Evolutionary conservation across 139 green algal species (phyloP).

Genomic region (Ettlia oleoabundans): DNA sequence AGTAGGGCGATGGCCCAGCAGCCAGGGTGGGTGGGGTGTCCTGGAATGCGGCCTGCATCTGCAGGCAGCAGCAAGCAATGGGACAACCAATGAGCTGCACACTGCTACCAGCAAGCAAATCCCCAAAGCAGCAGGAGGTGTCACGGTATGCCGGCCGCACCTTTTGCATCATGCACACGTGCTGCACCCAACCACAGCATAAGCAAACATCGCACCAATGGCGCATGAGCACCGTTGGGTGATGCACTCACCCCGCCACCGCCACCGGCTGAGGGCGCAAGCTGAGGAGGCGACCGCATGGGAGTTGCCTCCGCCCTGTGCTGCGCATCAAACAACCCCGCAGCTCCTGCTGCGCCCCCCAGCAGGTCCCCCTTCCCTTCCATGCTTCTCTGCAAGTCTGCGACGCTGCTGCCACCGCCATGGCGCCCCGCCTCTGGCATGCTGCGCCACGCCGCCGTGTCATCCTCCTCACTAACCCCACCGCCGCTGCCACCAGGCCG

Average conservation of each 20-base stretch:
- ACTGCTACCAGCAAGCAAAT: background rate
- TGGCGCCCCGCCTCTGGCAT: background rate
- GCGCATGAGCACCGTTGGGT: too few relatives aligned
- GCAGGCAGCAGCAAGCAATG: background rate
- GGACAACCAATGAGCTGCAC: background rate
- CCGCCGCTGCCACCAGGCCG: background rate
- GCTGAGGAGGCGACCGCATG: background rate
- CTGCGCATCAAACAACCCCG: background rate
- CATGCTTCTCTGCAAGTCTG: too few relatives aligned
- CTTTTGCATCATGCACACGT: too few relatives aligned
- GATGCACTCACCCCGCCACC: slow-evolving; percentile 16
- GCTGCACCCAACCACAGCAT: too few relatives aligned
- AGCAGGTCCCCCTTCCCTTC: too few relatives aligned
- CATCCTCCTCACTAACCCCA: background rate
- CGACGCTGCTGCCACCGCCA: background rate
- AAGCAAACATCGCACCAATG: background rate
- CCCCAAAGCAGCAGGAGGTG: too few relatives aligned
- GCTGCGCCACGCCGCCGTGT: background rate
- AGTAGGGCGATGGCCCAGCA: background rate
- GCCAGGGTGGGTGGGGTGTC: too few relatives aligned
- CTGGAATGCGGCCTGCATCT: slow-evolving; percentile 22
- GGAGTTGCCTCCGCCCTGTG: background rate
- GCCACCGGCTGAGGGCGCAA: background rate
- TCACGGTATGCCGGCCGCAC: too few relatives aligned
- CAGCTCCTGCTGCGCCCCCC: background rate